Base-by-base conservation (phyloP, 2,329 filamentous ascomycete genomes). In the Phaeophleospora eucalypticola region DNA sequence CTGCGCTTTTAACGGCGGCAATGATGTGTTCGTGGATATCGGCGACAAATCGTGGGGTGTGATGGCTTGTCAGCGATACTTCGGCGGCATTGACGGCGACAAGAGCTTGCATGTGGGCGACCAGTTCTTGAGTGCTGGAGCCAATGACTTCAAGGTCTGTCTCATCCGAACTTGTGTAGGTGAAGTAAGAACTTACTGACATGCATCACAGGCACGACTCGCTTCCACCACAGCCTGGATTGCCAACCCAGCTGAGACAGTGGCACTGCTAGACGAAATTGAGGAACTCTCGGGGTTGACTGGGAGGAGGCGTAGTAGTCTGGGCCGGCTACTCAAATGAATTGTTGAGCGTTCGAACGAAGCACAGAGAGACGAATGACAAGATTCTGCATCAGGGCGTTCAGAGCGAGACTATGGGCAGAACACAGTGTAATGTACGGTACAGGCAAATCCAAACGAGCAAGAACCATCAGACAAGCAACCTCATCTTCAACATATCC, bases 21-120 rank as follows among this genome's bases (percentile, higher is more conserved):
- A 93, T 52, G 93, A 98, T 66, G 89, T 97, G 35, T 98, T 98
- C 69, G 90, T 98, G 44, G 93, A 98, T 66, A 96, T 98, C 62
- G 93, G 93, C 46, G 93, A 98, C 71, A 98, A 98, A 72, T 89
- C 85, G 43, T 95, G 90, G 86, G 93, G 93, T 54, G 93, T 98
- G 2, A 78, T 87, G 27, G 89, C 90, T 3, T 96, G 90, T 65
- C 93, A 98, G 72, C 80, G 84, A 48, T 95, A 89, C 74, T 95
- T 96, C 65, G 86, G 86, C 3, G 81, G 76, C 1, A 80, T 96
- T 58, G 75, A 78, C 41, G 86, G 83, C 3, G 81, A 84, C 54
- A 86, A 86, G 62, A 96, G 90, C 7, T 75, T 98, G 48, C 93
- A 98, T 69, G 88, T 98, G 3, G 93, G 93, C 12, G 82, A 98